These are phyloP conservation scores for Conticribra guillardii DNA, from an alignment of 108 stramenopile genomes.

Conservation along the genomic window DNA sequence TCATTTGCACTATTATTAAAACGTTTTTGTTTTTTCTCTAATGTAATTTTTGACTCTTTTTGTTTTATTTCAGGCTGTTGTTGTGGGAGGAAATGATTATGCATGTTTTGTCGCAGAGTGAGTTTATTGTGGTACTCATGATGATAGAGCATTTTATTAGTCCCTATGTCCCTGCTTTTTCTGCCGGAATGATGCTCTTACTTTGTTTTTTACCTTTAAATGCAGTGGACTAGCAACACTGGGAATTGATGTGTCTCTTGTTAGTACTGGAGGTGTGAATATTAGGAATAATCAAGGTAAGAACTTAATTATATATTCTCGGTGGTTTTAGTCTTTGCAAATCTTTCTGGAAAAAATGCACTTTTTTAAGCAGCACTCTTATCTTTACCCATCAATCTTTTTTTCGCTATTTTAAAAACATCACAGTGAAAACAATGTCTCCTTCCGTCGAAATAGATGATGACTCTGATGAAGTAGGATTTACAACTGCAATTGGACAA, in stretches of 20 bases:
- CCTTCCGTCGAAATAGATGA: slow-evolving; percentile 54
- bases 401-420: neutral
- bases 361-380: neutral
- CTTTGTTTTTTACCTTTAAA: neutral
- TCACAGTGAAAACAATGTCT: slow-evolving; percentile 51
- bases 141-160: neutral
- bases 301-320: slow-evolving; percentile 1
- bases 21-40: neutral
- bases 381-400: neutral
- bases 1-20: neutral
- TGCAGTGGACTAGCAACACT: slow-evolving; percentile 65
- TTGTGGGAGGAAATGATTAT: slow-evolving; percentile 75
- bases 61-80: slow-evolving; percentile 51
- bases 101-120: slow-evolving; percentile 72
- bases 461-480: slow-evolving; percentile 60
- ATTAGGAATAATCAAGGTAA: slow-evolving; percentile 32
- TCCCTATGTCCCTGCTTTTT: too few relatives aligned
- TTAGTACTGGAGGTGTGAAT: slow-evolving; percentile 55
- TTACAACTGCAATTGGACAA: slow-evolving; percentile 59
- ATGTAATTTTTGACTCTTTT: slow-evolving; percentile 2
- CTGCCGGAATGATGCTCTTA: too few relatives aligned
- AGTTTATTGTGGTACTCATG: slow-evolving; percentile 17
- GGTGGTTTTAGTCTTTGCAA: neutral
- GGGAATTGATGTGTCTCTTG: slow-evolving; percentile 64
- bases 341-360: neutral